Evolutionary conservation across 495 filamentous ascomycete species (phyloP).

Genomic region (Paragyromitra xinjiangensis): DNA sequence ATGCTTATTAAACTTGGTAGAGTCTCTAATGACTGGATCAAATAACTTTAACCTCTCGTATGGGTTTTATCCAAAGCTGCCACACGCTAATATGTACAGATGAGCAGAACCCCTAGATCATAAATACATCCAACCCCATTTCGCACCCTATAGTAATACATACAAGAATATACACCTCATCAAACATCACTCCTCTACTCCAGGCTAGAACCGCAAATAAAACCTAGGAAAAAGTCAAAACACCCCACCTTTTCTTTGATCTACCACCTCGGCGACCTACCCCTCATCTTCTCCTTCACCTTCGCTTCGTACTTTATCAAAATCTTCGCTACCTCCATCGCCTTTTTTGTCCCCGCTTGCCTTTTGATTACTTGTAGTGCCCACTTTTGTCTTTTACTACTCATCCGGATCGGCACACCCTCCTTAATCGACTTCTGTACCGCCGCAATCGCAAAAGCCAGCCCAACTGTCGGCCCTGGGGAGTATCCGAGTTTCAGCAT

Average conservation of each 20-base stretch:
- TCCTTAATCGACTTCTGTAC: constrained; percentile 34
- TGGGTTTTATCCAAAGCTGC: not conserved
- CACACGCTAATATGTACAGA: not conserved
- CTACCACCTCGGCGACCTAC: not conserved
- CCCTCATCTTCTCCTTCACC: not conserved
- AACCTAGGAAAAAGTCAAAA: not conserved
- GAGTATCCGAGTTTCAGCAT: constrained; percentile 43
- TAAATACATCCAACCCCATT: not conserved
- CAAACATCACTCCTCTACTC: not conserved
- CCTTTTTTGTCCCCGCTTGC: constrained; percentile 26
- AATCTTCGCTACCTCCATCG: constrained; percentile 36
- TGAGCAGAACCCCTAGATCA: not conserved
- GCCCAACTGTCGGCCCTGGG: constrained; percentile 41
- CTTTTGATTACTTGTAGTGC: constrained; percentile 14
- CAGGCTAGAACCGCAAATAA: not conserved
- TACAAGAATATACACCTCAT: not conserved
- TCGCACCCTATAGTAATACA: not conserved
- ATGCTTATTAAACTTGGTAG: not conserved
- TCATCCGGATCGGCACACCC: constrained; percentile 27
- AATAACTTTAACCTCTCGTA: not conserved
- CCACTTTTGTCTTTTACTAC: constrained; percentile 34
- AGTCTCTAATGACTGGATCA: not conserved
- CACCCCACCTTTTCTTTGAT: not conserved
- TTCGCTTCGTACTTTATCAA: constrained; percentile 30
- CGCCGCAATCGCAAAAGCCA: constrained; percentile 40